Percentiles rank a stretch among this genome's conserved stretches.
phyloP scores from a whole-genome alignment of 345 rosid species.

The Eucalyptus globulus region DNA sequence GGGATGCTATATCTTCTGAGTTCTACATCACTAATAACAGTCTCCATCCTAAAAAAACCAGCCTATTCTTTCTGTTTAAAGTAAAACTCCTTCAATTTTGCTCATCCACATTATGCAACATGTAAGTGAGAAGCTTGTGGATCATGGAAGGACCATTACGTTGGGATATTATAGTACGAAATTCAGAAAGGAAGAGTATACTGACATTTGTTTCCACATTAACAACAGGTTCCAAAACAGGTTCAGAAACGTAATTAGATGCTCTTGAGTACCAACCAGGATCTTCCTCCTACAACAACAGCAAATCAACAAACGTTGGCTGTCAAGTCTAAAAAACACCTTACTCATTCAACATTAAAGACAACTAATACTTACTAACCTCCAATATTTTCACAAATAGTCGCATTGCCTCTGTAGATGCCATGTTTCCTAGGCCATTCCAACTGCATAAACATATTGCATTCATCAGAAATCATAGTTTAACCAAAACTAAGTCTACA shows the following conservation, averaged over 20 bases:
- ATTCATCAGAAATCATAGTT: background rate
- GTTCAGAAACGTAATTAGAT: constrained; percentile 58
- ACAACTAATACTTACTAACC: constrained; percentile 30
- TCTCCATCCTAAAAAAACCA: background rate
- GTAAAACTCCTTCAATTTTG: background rate
- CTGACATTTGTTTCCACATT: constrained; percentile 74
- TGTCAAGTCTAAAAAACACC: background rate
- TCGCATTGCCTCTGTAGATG: constrained; percentile 95
- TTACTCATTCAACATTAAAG: background rate
- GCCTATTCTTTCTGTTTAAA: background rate
- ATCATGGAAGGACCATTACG: background rate
- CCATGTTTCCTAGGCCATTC: constrained; percentile 95
- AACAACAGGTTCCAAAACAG: constrained; percentile 51
- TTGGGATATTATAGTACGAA: background rate
- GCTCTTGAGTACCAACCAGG: constrained; percentile 96
- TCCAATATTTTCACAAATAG: constrained; percentile 97
- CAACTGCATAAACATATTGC: constrained; percentile 43
- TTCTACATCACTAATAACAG: background rate
- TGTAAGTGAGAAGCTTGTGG: background rate
- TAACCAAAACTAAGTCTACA: background rate
- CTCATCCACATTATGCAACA: background rate
- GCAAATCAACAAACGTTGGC: background rate
- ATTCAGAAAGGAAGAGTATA: background rate
- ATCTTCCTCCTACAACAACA: constrained; percentile 74
- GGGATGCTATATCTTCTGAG: background rate